Evolutionary conservation across 2,329 filamentous ascomycete genomes (phyloP).

Genomic region (Pleoardoris graminearum): DNA sequence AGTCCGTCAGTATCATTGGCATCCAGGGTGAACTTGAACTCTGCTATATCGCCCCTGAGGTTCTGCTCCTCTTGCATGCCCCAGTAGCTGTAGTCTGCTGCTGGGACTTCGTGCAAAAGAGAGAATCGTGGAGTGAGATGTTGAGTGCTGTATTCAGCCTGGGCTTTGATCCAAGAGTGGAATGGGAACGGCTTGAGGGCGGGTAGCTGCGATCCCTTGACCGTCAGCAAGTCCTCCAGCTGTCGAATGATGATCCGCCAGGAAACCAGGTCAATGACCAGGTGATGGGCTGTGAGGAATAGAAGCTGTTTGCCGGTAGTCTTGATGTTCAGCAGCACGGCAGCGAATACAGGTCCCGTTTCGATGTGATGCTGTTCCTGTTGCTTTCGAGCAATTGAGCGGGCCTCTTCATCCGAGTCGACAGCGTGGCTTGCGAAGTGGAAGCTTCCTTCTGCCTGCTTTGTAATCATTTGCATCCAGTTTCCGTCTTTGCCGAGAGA

Average conservation of each 20-base stretch:
- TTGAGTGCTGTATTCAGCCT: constrained; percentile 12
- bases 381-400: not conserved
- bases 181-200: constrained; percentile 9
- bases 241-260: constrained; percentile 49
- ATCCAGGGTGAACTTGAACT: constrained; percentile 10
- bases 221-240: constrained; percentile 29
- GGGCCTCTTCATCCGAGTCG: not conserved
- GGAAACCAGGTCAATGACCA: constrained; percentile 48
- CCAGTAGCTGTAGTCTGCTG: constrained; percentile 25
- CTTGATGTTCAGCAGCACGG: not conserved
- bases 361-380: not conserved
- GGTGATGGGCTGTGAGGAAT: constrained; percentile 32
- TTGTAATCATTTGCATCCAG: not conserved
- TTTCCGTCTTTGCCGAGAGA: not conserved
- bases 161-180: constrained; percentile 9
- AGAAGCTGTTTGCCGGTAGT: constrained; percentile 13
- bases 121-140: not conserved
- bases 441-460: not conserved
- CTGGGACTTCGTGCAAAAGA: constrained; percentile 19
- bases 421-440: not conserved
- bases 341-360: not conserved
- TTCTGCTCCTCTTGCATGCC: constrained; percentile 18
- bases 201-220: no score
- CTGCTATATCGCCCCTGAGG: constrained; percentile 9
- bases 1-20: constrained; percentile 9